Percentiles rank a stretch among this genome's conserved stretches.
Conservation (phyloP, 345 rosid species). For the Salix dunnii region DNA sequence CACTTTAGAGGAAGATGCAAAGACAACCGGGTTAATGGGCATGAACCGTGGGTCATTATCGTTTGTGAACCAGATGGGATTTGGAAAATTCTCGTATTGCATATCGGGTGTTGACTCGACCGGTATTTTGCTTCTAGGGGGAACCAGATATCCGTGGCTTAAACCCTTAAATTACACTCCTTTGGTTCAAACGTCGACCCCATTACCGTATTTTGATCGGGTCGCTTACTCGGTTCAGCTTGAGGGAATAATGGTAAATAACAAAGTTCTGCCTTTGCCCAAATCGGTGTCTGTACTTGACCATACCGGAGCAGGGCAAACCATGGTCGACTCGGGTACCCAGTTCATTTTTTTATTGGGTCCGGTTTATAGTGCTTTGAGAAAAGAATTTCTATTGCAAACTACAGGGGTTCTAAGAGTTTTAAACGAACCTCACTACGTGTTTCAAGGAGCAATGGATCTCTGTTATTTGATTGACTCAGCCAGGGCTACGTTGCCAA, state of each 20-base stretch:
- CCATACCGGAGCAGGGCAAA: conserved; percentile 86
- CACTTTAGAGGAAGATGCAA: conserved; percentile 51
- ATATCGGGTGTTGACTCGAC: conserved; percentile 66
- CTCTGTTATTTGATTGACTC: conserved; percentile 42
- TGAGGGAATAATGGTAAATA: conserved; percentile 60
- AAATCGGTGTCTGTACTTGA: conserved; percentile 56
- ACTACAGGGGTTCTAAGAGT: conserved; percentile 41
- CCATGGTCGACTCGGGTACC: conserved; percentile 80
- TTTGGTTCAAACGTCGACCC: conserved; percentile 43
- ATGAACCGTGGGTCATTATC: conserved; percentile 81
- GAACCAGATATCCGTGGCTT: conserved; percentile 46
- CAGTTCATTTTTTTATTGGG: conserved; percentile 69
- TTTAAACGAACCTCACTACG: conserved; percentile 47
- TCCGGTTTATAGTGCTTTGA: conserved; percentile 56
- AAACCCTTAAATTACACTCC: conserved; percentile 58
- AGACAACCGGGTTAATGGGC: conserved; percentile 72
- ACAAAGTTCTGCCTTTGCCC: conserved; percentile 40
- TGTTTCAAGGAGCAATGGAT: conserved; percentile 83
- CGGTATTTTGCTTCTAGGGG: conserved; percentile 63
- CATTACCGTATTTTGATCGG: conserved; percentile 65
- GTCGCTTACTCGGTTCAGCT: conserved; percentile 66
- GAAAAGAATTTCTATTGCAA: conserved; percentile 49
- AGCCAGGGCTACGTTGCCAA: conserved; percentile 19
- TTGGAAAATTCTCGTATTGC: conserved; percentile 71
- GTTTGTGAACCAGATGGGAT: conserved; percentile 60